These are phyloP conservation scores for Plasmodium yoelii DNA, from an alignment of 169 alveolate genomes.

Conservation along the genomic window DNA sequence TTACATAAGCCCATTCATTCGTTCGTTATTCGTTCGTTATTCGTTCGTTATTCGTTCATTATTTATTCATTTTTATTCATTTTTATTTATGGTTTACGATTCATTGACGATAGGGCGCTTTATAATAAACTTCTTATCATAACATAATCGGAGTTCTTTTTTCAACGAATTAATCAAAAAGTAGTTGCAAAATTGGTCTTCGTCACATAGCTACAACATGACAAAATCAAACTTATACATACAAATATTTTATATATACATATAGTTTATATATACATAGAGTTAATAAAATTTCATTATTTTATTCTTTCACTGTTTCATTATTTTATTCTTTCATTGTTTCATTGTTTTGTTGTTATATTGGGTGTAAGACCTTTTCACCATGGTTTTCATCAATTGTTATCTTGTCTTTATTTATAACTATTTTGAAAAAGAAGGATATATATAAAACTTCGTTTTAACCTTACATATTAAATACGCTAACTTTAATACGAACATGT, in stretches of 20 bases:
- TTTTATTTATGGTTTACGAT: slow-evolving; percentile 17
- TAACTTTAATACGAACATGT: too few relatives aligned
- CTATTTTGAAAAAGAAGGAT: background rate
- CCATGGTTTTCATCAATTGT: slow-evolving; percentile 29
- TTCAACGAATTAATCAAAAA: slow-evolving; percentile 23
- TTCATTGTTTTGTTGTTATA: too few relatives aligned
- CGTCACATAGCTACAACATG: slow-evolving; percentile 37
- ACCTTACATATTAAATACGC: background rate
- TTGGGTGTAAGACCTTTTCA: slow-evolving; percentile 19
- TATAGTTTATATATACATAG: background rate
- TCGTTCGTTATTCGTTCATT: slow-evolving; percentile 8
- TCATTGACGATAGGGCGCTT: slow-evolving; percentile 34
- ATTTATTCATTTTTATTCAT: too few relatives aligned
- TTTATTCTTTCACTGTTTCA: background rate
- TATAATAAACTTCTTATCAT: slow-evolving; percentile 55
- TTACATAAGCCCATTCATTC: background rate
- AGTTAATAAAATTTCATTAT: background rate
- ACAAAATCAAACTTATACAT: background rate
- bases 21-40: slow-evolving; percentile 9
- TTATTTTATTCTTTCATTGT: background rate
- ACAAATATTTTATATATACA: background rate
- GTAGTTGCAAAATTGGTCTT: slow-evolving; percentile 67
- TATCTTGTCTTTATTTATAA: background rate
- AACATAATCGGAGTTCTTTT: slow-evolving; percentile 72
- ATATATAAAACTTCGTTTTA: background rate